A percentile compares a stretch with the other conserved stretches of the same genome.
These are phyloP conservation scores for Cercospora sojina DNA, from an alignment of 2,329 filamentous ascomycete species.

Conservation along the genomic window DNA sequence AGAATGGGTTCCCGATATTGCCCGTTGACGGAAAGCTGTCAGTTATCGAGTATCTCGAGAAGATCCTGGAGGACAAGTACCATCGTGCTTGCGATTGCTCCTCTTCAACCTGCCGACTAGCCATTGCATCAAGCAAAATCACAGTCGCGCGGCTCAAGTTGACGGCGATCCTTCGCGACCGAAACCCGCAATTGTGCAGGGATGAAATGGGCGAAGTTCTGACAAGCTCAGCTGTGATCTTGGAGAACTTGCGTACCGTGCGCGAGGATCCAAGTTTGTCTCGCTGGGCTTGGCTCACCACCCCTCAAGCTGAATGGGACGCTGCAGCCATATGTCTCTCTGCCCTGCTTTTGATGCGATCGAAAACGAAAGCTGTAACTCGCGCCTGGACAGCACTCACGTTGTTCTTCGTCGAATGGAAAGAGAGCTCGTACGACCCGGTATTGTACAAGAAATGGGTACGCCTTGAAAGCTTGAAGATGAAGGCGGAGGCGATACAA, in stretches of 20 bases:
- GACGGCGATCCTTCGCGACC: constrained; percentile 8
- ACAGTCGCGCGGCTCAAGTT: constrained; percentile 23
- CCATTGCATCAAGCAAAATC: constrained; percentile 23
- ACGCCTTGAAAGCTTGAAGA: constrained; percentile 11
- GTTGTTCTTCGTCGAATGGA: constrained; percentile 21
- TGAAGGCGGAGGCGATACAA: constrained; percentile 12
- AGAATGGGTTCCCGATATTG: constrained; percentile 24
- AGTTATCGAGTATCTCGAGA: constrained; percentile 24
- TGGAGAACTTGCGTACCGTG: constrained; percentile 17
- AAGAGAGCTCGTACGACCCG: constrained; percentile 16
- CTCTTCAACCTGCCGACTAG: constrained; percentile 18
- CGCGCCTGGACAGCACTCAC: constrained; percentile 18
- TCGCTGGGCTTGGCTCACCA: constrained; percentile 22
- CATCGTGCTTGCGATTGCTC: constrained; percentile 21
- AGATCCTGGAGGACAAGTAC: constrained; percentile 26
- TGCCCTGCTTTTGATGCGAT: constrained; percentile 14
- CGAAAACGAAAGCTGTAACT: constrained; percentile 12
- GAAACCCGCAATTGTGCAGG: constrained; percentile 9
- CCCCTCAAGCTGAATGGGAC: constrained; percentile 20
- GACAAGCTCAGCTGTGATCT: constrained; percentile 14
- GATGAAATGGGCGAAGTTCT: constrained; percentile 21
- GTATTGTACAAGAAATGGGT: constrained; percentile 18
- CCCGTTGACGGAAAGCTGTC: constrained; percentile 25
- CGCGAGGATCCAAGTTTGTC: constrained; percentile 18
- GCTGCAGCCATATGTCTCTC: constrained; percentile 19